Base-by-base conservation (phyloP, 352 stramenopile species). In the Thalassiosira pacifica region DNA sequence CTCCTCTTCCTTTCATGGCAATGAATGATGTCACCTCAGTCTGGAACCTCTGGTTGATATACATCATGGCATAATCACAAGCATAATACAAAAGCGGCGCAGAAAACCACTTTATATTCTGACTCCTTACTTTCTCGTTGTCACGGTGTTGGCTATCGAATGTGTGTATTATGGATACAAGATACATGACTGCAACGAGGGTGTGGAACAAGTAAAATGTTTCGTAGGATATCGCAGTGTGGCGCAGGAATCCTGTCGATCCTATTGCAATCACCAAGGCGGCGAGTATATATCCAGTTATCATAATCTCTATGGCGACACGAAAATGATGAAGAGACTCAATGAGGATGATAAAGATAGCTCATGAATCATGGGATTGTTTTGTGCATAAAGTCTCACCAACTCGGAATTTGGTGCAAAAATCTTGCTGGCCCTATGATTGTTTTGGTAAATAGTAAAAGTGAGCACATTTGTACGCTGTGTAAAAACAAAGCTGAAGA, bases 91-190 rank as follows among this genome's bases (percentile, higher is more conserved):
- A 16, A 19, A 89, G 42, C 37, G 78, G 76, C 1, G 82, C 72
- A 18, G 86, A 77, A 48, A 91, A 87, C 86, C 86, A 91, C 55
- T 79, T 80, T 24, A 89, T 83, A 6, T 69, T 88, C 57, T 91
- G 86, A 70, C 73, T 86, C 32, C 86, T 31, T 53, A 79, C 22
- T 1, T 53, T 80, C 22, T 57, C 68, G 27, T 68, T 59, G n/a
- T n/a, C 64, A 31, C 86, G 67, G 29, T 87, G 77, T 52, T 76
- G 42, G 24, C 64, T 40, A 53, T 91, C 86, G 60, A 91, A 69
- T 24, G 86, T 91, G 68, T 91, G 86, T 9, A 74, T 70, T n/a
- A 89, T 85, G 2, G 84, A 78, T 22, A 90, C 42, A 24, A 85
- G 53, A 42, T 85, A 90, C 69, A 85, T 75, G 18, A 87, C 32